These are phyloP conservation scores for Hibiscus mutabilis DNA, from an alignment of 345 rosid species.

Conservation along the genomic window DNA sequence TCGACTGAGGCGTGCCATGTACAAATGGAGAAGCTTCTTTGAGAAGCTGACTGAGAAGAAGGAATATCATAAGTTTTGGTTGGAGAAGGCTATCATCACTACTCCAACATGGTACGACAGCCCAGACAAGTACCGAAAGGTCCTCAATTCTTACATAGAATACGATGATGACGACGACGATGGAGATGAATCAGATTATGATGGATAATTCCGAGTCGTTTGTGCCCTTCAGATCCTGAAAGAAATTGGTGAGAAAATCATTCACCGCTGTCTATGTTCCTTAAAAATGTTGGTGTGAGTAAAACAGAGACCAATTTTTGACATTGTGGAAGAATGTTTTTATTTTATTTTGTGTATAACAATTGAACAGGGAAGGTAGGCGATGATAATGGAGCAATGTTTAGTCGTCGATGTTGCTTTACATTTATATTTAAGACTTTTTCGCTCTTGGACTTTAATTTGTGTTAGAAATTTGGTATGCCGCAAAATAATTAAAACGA, in stretches of 20 bases:
- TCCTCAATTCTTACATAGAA: conserved; percentile 20
- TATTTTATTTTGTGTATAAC: no score
- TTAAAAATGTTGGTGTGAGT: not conserved
- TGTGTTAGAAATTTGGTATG: no score
- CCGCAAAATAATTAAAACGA: no score
- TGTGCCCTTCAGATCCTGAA: not conserved
- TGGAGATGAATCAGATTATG: not conserved
- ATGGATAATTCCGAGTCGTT: not conserved
- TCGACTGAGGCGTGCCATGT: conserved; percentile 51
- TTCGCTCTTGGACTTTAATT: not conserved
- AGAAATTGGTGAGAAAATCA: not conserved
- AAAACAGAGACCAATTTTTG: not conserved
- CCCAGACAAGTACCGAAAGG: conserved; percentile 49
- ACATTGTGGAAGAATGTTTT: not conserved
- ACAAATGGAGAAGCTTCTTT: conserved; percentile 33
- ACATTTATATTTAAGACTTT: no score
- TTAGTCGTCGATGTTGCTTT: no score
- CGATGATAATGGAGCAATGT: no score
- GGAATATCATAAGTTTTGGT: conserved; percentile 43
- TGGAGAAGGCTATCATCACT: conserved; percentile 56
- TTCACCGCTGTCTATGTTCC: not conserved
- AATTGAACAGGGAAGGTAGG: no score
- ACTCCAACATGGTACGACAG: conserved; percentile 66
- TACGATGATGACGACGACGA: not conserved
- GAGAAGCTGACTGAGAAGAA: conserved; percentile 26